phyloP scores from a whole-genome alignment of 2,329 filamentous ascomycete genomes.

The Pseudogymnoascus sp. region DNA sequence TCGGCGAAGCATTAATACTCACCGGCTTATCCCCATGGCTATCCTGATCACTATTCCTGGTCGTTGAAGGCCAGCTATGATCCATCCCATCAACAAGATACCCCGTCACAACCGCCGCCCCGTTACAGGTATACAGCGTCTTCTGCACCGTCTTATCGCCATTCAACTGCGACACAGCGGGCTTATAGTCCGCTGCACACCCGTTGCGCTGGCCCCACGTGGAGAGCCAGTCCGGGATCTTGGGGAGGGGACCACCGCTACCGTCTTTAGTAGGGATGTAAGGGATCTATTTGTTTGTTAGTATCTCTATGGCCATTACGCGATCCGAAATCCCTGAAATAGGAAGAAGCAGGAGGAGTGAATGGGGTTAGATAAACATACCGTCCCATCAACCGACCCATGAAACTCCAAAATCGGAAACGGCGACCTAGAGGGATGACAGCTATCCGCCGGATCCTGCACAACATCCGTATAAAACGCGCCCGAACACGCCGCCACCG shows the following conservation, averaged over 20 bases:
- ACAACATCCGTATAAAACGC: slow-evolving; percentile 33
- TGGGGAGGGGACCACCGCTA: slow-evolving; percentile 35
- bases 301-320: not conserved
- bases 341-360: not conserved
- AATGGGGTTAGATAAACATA: not conserved
- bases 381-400: slow-evolving; percentile 24
- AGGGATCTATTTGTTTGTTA: not conserved
- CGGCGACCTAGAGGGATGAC: slow-evolving; percentile 27
- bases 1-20: slow-evolving; percentile 30
- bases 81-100: slow-evolving; percentile 21
- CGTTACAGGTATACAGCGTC: slow-evolving; percentile 15
- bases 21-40: slow-evolving; percentile 25
- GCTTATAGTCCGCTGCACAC: slow-evolving; percentile 19
- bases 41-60: slow-evolving; percentile 29
- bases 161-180: slow-evolving; percentile 26
- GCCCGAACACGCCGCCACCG: slow-evolving; percentile 35
- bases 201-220: slow-evolving; percentile 32
- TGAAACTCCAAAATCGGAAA: slow-evolving; percentile 43
- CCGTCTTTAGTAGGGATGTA: slow-evolving; percentile 30
- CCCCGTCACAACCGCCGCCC: not conserved
- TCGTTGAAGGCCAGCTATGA: slow-evolving; percentile 34
- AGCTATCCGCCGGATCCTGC: slow-evolving; percentile 23
- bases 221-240: slow-evolving; percentile 33
- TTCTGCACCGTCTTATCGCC: slow-evolving; percentile 20
- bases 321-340: not conserved